A percentile compares a stretch with the other conserved stretches of the same genome.
These are phyloP conservation scores for Pisolithus thermaeus DNA, from an alignment of 1,284 basidiomycete species.

Conservation along the genomic window DNA sequence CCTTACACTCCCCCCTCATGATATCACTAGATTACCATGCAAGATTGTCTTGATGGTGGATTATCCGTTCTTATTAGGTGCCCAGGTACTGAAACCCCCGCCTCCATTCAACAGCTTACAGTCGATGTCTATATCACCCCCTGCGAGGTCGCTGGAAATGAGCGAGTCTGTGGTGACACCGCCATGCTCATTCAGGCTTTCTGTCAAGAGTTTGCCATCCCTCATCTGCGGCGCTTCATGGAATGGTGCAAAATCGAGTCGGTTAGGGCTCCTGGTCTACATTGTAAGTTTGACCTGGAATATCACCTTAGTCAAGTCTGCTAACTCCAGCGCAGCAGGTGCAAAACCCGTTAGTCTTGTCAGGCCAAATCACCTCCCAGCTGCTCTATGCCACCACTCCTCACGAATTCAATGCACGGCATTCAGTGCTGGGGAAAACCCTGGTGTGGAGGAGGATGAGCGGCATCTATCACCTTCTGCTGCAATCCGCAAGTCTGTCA, in stretches of 20 bases:
- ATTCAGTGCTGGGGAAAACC: background rate
- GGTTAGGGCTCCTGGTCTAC: background rate
- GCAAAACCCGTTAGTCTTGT: background rate
- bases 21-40: background rate
- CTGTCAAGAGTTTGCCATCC: background rate
- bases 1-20: background rate
- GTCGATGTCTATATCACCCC: background rate
- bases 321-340: background rate
- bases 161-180: background rate
- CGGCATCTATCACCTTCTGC: background rate
- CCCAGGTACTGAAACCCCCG: background rate
- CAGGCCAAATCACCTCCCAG: background rate
- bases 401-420: background rate
- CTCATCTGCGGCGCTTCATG: background rate
- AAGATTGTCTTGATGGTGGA: background rate
- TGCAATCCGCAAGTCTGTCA: background rate
- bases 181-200: constrained; percentile 3
- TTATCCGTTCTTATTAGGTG: background rate
- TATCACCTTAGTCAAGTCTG: background rate
- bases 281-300: background rate
- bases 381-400: background rate
- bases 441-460: background rate
- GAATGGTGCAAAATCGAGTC: background rate
- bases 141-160: background rate
- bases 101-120: background rate